Conservation (phyloP, 805 yeast genomes). For the Monosporozyma siamensis region DNA sequence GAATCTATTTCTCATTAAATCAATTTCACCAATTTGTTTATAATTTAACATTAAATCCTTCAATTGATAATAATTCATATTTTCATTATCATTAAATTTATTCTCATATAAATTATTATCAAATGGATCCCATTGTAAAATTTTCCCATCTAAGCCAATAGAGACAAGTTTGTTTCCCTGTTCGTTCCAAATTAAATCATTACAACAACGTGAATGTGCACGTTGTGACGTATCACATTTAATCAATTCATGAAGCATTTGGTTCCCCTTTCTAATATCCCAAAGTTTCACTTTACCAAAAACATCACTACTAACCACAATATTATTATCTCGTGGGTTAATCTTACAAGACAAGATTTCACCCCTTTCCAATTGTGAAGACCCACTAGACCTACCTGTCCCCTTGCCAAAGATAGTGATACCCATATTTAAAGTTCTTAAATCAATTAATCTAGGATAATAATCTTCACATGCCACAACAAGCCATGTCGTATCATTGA, state of each 20-base stretch:
- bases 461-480: slow-evolving; percentile 67
- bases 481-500: slow-evolving; percentile 25
- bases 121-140: slow-evolving; percentile 54
- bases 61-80: slow-evolving; percentile 2
- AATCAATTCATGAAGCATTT: slow-evolving; percentile 19
- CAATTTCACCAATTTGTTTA: slow-evolving; percentile 18
- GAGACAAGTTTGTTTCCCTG: slow-evolving; percentile 54
- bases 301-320: slow-evolving; percentile 70
- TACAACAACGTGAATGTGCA: slow-evolving; percentile 67
- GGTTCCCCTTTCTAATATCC: slow-evolving; percentile 54
- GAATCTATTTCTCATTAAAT: slow-evolving; percentile 16
- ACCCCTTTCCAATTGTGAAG: slow-evolving; percentile 35
- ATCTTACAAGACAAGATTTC: slow-evolving; percentile 45
- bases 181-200: slow-evolving; percentile 69
- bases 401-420: slow-evolving; percentile 60
- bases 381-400: slow-evolving; percentile 45
- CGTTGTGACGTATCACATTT: slow-evolving; percentile 20
- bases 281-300: slow-evolving; percentile 76
- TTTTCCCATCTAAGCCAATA: slow-evolving; percentile 71
- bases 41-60: background rate
- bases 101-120: slow-evolving; percentile 5
- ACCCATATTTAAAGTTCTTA: slow-evolving; percentile 62
- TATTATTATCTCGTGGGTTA: slow-evolving; percentile 55
- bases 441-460: slow-evolving; percentile 58
- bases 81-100: background rate